Conservation (phyloP, 73 alveolate genomes). For the Uronychia setigera region DNA sequence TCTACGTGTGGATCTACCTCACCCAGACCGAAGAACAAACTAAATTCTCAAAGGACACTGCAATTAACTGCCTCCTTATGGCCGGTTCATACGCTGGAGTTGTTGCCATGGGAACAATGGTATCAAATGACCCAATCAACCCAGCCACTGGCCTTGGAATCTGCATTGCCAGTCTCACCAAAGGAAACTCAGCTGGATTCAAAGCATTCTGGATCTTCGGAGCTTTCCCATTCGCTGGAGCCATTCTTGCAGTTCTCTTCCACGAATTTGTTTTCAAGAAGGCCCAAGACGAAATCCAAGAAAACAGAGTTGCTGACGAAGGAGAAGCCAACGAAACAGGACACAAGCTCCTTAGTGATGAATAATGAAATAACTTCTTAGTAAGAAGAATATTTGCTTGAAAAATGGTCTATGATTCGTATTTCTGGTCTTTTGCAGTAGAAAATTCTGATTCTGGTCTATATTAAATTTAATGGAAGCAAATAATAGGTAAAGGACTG, state of each 20-base stretch:
- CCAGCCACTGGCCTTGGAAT: slow-evolving; percentile 65
- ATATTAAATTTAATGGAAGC: not conserved
- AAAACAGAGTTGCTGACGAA: slow-evolving; percentile 12
- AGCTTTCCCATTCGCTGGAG: slow-evolving; percentile 50
- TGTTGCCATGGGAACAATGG: slow-evolving; percentile 18
- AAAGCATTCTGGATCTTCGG: slow-evolving; percentile 48
- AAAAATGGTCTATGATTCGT: too few species aligned
- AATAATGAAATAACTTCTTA: not conserved
- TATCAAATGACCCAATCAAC: slow-evolving; percentile 37
- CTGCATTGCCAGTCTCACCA: not conserved
- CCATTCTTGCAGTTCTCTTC: slow-evolving; percentile 51
- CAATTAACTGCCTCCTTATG: slow-evolving; percentile 41
- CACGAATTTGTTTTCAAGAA: slow-evolving; percentile 60
- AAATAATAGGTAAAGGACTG: not conserved
- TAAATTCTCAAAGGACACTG: slow-evolving; percentile 40
- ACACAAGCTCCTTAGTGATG: not conserved
- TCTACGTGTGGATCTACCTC: slow-evolving; percentile 40
- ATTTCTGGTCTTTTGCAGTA: too few species aligned
- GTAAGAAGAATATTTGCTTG: too few species aligned
- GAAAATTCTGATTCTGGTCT: too few species aligned
- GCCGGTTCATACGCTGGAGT: slow-evolving; percentile 49
- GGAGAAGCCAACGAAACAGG: slow-evolving; percentile 27
- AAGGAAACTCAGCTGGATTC: slow-evolving; percentile 27
- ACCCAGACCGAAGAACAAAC: slow-evolving; percentile 49
- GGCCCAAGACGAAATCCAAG: slow-evolving; percentile 25